phyloP scores from a whole-genome alignment of 1,139 yeast species.

The Kodamaea fungicola region DNA sequence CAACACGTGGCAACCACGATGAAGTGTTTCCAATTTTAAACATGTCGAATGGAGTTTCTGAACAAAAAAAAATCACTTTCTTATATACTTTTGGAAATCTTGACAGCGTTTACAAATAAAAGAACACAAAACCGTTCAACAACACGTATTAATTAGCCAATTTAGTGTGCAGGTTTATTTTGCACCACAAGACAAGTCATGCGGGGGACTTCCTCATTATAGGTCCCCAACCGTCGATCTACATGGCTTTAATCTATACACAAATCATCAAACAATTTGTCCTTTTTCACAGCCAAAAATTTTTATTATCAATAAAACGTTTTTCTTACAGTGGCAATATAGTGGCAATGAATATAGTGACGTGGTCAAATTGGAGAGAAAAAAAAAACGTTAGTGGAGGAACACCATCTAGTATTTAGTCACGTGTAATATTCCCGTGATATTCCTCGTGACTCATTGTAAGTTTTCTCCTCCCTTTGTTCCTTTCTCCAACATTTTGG shows the following conservation, averaged over 20 bases:
- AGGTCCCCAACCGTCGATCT: too few relatives aligned
- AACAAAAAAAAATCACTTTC: conserved; percentile 1
- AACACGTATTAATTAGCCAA: conserved; percentile 5
- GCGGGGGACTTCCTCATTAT: too few relatives aligned
- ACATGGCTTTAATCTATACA: too few relatives aligned
- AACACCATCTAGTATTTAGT: too few relatives aligned
- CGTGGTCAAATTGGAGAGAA: too few relatives aligned
- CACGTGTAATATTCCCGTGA: not conserved
- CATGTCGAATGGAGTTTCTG: conserved; percentile 7
- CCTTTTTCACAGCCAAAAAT: too few relatives aligned
- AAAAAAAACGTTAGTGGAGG: too few relatives aligned
- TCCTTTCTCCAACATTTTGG: not conserved
- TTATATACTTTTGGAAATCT: conserved; percentile 6
- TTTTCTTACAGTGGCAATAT: too few relatives aligned
- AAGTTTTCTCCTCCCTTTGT: not conserved
- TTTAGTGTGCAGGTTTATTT: conserved; percentile 3
- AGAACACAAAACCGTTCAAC: not conserved
- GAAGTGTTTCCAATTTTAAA: conserved; percentile 10
- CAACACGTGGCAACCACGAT: conserved; percentile 18
- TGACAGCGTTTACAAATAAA: conserved; percentile 5
- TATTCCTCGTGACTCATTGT: conserved; percentile 1
- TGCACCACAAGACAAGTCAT: not conserved
- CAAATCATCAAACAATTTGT: too few relatives aligned
- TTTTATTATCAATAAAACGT: too few relatives aligned
- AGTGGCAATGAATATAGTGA: too few relatives aligned